Evolutionary conservation across 1,139 yeast species (phyloP).

Genomic region (Eremothecium gossypii): DNA sequence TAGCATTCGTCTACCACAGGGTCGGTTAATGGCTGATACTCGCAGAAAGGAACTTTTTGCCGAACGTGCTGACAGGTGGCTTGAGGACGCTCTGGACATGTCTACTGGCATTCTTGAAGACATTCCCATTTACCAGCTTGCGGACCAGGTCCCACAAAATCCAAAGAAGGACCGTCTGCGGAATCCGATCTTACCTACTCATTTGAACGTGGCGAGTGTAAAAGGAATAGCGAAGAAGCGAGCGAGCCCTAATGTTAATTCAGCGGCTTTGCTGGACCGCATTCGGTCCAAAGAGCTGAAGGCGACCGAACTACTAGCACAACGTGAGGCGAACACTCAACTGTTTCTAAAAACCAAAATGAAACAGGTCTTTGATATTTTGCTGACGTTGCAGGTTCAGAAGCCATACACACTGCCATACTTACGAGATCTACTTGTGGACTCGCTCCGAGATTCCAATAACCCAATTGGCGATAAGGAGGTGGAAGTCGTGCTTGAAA

Average conservation of each 20-base stretch:
- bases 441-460: conserved; percentile 28
- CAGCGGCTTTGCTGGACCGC: conserved; percentile 16
- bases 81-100: neutral
- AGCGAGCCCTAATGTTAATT: neutral
- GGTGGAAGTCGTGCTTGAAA: conserved; percentile 25
- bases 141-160: neutral
- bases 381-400: conserved; percentile 25
- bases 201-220: neutral
- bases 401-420: conserved; percentile 29
- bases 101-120: conserved; percentile 11
- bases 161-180: neutral
- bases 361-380: conserved; percentile 29
- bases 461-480: conserved; percentile 30
- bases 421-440: conserved; percentile 25
- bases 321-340: conserved; percentile 32
- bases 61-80: conserved; percentile 22
- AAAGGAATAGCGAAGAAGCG: conserved; percentile 4
- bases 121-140: conserved; percentile 17
- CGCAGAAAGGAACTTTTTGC: conserved; percentile 22
- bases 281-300: conserved; percentile 24
- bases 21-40: conserved; percentile 13
- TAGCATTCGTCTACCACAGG: conserved; percentile 16
- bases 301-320: conserved; percentile 20
- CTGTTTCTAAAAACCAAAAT: conserved; percentile 37
- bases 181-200: neutral